Conservation (phyloP, 371 early-diverging fungal species). For the Lichtheimia hyalospora region DNA sequence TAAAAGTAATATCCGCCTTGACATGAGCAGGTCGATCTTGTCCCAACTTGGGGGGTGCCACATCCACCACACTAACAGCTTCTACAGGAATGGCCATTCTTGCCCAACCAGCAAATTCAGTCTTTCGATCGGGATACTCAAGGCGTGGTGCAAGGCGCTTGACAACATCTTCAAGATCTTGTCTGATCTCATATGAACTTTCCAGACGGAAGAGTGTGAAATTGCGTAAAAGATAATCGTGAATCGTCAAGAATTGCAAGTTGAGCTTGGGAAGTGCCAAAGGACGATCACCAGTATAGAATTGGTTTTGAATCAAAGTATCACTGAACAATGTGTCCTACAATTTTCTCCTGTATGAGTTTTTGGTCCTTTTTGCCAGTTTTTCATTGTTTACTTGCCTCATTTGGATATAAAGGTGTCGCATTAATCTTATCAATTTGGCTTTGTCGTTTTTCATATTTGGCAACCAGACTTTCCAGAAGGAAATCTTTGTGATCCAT, state of each 20-base stretch:
- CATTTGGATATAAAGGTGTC: conserved; percentile 82
- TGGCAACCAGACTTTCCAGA: conserved; percentile 56
- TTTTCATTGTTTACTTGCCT: conserved; percentile 33
- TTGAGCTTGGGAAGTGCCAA: conserved; percentile 88
- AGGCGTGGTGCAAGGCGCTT: conserved; percentile 73
- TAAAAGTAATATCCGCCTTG: conserved; percentile 71
- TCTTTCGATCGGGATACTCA: conserved; percentile 57
- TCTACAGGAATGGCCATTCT: conserved; percentile 84
- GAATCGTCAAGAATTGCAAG: conserved; percentile 89
- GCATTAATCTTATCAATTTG: conserved; percentile 72
- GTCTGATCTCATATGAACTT: conserved; percentile 78
- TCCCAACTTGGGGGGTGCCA: conserved; percentile 78
- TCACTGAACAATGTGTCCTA: conserved; percentile 55
- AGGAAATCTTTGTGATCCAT: conserved; percentile 40
- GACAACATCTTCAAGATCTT: conserved; percentile 88
- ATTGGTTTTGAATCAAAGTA: conserved; percentile 54
- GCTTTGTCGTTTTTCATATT: conserved; percentile 62
- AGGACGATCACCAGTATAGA: conserved; percentile 68
- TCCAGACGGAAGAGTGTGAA: conserved; percentile 84
- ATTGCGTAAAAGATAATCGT: conserved; percentile 89
- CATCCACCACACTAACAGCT: conserved; percentile 64
- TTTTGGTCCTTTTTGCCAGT: neutral
- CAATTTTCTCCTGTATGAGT: neutral
- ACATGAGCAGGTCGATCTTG: conserved; percentile 74
- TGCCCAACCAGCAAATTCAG: conserved; percentile 89